phyloP scores from a whole-genome alignment of 2,329 filamentous ascomycete species.

The Hypoxylon sp. region DNA sequence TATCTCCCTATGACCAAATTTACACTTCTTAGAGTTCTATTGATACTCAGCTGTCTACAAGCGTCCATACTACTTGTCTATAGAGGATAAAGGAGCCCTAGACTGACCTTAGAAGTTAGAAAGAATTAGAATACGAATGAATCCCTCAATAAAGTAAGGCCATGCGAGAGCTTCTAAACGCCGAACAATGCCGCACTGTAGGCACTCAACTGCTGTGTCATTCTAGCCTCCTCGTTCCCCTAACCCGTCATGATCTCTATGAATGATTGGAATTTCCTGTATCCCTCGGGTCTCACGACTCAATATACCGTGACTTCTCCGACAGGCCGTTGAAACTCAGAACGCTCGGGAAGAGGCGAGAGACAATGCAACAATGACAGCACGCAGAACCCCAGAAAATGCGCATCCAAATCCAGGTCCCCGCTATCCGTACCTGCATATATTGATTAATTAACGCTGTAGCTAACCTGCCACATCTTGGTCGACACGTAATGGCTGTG shows the following conservation, averaged over 20 bases:
- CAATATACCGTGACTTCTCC: slow-evolving; percentile 24
- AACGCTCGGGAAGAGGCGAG: slow-evolving; percentile 10
- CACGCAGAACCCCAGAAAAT: slow-evolving; percentile 28
- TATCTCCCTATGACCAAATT: no score
- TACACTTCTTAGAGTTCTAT: no score
- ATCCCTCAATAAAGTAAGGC: background rate
- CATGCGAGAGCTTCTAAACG: background rate
- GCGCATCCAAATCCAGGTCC: slow-evolving; percentile 14
- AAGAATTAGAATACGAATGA: background rate
- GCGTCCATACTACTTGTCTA: background rate
- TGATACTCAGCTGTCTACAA: no score
- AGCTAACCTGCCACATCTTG: slow-evolving; percentile 35
- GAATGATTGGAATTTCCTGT: slow-evolving; percentile 8
- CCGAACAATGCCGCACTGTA: background rate
- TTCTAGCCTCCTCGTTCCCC: slow-evolving; percentile 18
- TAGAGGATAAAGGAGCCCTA: background rate
- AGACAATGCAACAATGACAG: slow-evolving; percentile 33
- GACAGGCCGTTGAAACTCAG: slow-evolving; percentile 16
- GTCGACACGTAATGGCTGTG: slow-evolving; percentile 41
- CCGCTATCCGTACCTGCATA: slow-evolving; percentile 43
- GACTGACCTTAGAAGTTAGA: background rate
- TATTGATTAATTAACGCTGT: slow-evolving; percentile 38
- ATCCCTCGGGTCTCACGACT: slow-evolving; percentile 8
- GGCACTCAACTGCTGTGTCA: slow-evolving; percentile 12
- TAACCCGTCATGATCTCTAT: slow-evolving; percentile 2